Percentiles rank a stretch among this genome's conserved stretches.
Conservation (phyloP, 2,329 filamentous ascomycete genomes). For the Apiospora koreana region DNA sequence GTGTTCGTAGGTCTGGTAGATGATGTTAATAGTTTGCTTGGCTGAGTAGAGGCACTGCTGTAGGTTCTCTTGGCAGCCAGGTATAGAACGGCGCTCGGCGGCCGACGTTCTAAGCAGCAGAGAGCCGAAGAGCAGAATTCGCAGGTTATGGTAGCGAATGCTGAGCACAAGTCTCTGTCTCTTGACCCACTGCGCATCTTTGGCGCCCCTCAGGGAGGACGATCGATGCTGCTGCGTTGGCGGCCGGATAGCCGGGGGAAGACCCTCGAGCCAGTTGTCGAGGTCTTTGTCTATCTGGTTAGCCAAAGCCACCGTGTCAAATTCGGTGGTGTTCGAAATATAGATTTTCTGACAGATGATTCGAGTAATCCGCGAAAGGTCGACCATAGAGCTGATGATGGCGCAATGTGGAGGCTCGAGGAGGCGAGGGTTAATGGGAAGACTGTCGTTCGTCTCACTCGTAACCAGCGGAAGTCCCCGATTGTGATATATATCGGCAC, state of each 20-base stretch:
- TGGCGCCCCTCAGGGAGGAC: constrained; percentile 21
- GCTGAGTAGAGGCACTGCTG: constrained; percentile 28
- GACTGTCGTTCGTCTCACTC: neutral
- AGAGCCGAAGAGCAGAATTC: constrained; percentile 29
- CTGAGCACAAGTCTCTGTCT: constrained; percentile 26
- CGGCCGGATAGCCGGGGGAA: constrained; percentile 18
- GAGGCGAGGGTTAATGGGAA: neutral
- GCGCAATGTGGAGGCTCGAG: constrained; percentile 28
- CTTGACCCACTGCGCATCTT: constrained; percentile 28
- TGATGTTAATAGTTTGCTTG: constrained; percentile 20
- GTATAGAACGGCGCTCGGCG: constrained; percentile 20
- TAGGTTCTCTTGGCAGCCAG: constrained; percentile 21
- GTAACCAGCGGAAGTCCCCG: constrained; percentile 32
- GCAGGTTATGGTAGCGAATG: constrained; percentile 28
- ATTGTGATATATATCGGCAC: constrained; percentile 50
- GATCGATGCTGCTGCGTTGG: constrained; percentile 15
- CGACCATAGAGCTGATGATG: constrained; percentile 30
- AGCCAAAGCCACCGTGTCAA: constrained; percentile 23
- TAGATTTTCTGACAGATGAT: constrained; percentile 28
- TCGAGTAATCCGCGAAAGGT: constrained; percentile 29
- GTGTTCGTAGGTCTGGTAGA: neutral
- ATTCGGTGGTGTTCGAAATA: constrained; percentile 21
- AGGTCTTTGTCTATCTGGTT: constrained; percentile 25
- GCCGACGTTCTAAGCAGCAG: constrained; percentile 24
- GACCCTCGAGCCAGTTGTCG: constrained; percentile 23